These are phyloP conservation scores for Solanum bulbocastanum DNA, from an alignment of 257 asterid genomes.

Conservation along the genomic window DNA sequence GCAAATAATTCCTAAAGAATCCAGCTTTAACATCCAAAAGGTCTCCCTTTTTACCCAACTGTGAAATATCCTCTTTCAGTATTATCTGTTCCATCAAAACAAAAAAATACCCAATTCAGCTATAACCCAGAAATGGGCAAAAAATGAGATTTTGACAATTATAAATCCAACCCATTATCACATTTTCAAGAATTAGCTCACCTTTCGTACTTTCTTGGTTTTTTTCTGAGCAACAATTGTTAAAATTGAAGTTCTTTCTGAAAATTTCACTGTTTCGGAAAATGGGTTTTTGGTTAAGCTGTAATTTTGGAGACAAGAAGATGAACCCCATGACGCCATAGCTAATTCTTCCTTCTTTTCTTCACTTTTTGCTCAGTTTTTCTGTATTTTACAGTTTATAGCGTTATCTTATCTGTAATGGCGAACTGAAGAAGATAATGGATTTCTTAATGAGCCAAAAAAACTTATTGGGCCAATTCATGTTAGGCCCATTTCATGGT, in stretches of 20 bases:
- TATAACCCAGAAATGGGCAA: not conserved
- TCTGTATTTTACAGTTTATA: not conserved
- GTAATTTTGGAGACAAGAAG: slow-evolving; percentile 44
- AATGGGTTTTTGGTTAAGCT: slow-evolving; percentile 20
- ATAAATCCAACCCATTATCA: not conserved
- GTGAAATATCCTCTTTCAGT: slow-evolving; percentile 76
- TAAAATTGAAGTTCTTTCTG: slow-evolving; percentile 25
- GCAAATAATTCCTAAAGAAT: slow-evolving; percentile 63
- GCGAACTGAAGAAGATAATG: not conserved
- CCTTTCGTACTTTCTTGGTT: slow-evolving; percentile 71
- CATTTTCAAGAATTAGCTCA: not conserved
- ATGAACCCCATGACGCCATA: slow-evolving; percentile 76
- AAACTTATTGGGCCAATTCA: not conserved
- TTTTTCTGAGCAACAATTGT: slow-evolving; percentile 65
- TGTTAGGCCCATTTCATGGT: not conserved
- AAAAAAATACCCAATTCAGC: not conserved
- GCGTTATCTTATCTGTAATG: not conserved
- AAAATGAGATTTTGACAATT: not conserved
- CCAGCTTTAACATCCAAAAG: slow-evolving; percentile 88
- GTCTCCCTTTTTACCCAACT: slow-evolving; percentile 84
- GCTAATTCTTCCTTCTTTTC: not conserved
- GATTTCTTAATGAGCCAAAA: not conserved
- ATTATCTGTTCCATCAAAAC: slow-evolving; percentile 41
- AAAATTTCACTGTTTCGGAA: slow-evolving; percentile 18
- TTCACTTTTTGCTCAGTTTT: not conserved